Conservation (phyloP, 2,329 filamentous ascomycete genomes). For the Talaromyces piceae region DNA sequence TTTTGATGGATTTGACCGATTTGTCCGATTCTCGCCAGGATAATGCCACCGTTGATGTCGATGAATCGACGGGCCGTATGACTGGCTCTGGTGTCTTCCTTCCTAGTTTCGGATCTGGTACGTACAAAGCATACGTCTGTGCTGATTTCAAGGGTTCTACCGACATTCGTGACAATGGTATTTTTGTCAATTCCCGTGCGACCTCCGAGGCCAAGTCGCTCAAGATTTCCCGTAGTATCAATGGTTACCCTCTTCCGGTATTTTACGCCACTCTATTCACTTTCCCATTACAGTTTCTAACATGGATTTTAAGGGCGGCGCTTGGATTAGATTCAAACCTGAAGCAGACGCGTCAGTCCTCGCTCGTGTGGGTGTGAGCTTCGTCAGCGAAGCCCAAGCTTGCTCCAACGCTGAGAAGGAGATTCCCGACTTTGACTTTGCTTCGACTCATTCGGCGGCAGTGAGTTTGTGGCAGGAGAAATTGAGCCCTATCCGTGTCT, state of each 20-base stretch:
- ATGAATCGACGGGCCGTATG: constrained; percentile 52
- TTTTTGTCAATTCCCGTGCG: constrained; percentile 57
- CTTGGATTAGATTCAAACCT: constrained; percentile 56
- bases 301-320: too few relatives aligned
- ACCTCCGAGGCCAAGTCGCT: constrained; percentile 46
- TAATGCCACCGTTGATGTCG: constrained; percentile 53
- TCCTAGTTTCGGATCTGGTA: constrained; percentile 58
- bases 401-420: constrained; percentile 61
- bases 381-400: constrained; percentile 58
- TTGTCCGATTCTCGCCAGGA: constrained; percentile 53
- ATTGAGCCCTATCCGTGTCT: constrained; percentile 30
- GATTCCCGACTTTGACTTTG: constrained; percentile 59
- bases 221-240: constrained; percentile 50
- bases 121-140: constrained; percentile 56
- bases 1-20: constrained; percentile 59
- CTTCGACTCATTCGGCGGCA: constrained; percentile 44
- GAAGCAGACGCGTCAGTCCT: constrained; percentile 44
- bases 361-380: constrained; percentile 61
- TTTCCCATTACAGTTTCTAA: too few relatives aligned
- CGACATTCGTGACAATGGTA: constrained; percentile 50
- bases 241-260: constrained; percentile 45
- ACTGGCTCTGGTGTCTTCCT: constrained; percentile 54
- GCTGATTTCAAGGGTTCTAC: constrained; percentile 55
- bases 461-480: constrained; percentile 54
- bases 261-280: background rate